Base-by-base conservation (phyloP, 2,329 filamentous ascomycete species). In the Beauveria asiatica region DNA sequence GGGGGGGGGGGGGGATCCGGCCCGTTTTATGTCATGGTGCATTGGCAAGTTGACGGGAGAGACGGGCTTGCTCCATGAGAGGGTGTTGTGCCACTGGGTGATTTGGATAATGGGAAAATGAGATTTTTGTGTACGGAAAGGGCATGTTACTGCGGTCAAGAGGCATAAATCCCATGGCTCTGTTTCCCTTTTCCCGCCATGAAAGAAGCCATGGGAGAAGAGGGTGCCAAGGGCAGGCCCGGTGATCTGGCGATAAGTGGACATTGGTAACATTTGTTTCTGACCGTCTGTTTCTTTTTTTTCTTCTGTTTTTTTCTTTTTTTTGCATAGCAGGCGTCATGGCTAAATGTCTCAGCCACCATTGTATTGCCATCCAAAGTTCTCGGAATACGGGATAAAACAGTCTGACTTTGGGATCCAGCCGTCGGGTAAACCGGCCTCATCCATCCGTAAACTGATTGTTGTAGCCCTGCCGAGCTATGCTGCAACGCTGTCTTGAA, bases 1-100 rank as follows among this genome's bases (percentile, higher is more conserved):
- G 23, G 21, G 45, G 45, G 50, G 21, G 21, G 19, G 11, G 3
- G 45, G 13, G 21, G 45, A 23, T 23, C 30, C n/a, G 30, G 27
- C 17, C n/a, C 55, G 16, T 45, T 33, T 42, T 57, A 57, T 57
- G 55, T 57, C 55, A 50, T 57, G 19, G 55, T 23, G 55, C 55
- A 57, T 33, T n/a, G n/a, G 30, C 30, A 13, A 33, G 30, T 33
- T 23, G 11, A 51, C 11, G 27, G 25, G 17, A 33, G 16, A 2
- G 8, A 23, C 23, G 33, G 33, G 16, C 5, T n/a, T 33, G 8
- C 27, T 37, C 10, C 25, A n/a, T 30, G 8, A 9, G 8, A 9
- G 16, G 39, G 30, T 33, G 30, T 11, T 9, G 48, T 52, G 49
- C 6, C 9, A 16, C 30, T 13, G 17, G 33, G 25, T 30, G 23